These are phyloP conservation scores for Geosiphon pyriformis DNA, from an alignment of 192 early-diverging fungal genomes.

Conservation along the genomic window DNA sequence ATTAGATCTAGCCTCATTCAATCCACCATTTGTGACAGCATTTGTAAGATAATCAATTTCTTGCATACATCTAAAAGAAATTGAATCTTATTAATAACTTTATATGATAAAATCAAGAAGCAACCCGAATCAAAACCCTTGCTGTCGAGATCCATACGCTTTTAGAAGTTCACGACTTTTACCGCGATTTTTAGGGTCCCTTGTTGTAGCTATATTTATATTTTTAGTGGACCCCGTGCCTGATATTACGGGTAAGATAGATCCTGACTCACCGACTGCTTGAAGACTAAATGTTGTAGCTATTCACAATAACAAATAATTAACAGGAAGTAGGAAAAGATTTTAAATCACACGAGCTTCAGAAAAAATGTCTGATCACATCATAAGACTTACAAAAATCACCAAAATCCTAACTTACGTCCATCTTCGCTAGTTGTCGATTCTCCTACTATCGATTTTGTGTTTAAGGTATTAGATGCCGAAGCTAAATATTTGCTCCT, in stretches of 20 bases:
- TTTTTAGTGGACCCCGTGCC: background rate
- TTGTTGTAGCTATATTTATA: conserved; percentile 11
- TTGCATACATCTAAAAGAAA: conserved; percentile 44
- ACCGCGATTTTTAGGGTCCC: conserved; percentile 49
- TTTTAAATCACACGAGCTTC: background rate
- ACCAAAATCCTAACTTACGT: conserved; percentile 24
- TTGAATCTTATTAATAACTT: background rate
- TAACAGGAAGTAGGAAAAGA: background rate
- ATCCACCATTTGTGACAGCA: conserved; percentile 33
- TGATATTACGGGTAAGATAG: background rate
- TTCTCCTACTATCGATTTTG: background rate
- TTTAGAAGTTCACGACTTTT: conserved; percentile 71
- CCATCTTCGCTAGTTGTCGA: conserved; percentile 17
- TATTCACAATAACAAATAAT: background rate
- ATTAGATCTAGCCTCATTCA: conserved; percentile 27
- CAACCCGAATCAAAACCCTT: background rate
- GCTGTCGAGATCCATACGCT: conserved; percentile 42
- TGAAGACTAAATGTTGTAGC: conserved; percentile 31
- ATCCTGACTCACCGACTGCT: background rate
- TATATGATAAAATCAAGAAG: background rate
- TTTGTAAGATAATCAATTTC: conserved; percentile 54
- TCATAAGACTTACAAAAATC: conserved; percentile 24
- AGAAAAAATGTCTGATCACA: too few species aligned
- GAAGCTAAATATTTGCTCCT: conserved; percentile 41
- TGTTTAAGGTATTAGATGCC: background rate